phyloP scores from a whole-genome alignment of 208 protist genomes.

The Trichomonas tenax region DNA sequence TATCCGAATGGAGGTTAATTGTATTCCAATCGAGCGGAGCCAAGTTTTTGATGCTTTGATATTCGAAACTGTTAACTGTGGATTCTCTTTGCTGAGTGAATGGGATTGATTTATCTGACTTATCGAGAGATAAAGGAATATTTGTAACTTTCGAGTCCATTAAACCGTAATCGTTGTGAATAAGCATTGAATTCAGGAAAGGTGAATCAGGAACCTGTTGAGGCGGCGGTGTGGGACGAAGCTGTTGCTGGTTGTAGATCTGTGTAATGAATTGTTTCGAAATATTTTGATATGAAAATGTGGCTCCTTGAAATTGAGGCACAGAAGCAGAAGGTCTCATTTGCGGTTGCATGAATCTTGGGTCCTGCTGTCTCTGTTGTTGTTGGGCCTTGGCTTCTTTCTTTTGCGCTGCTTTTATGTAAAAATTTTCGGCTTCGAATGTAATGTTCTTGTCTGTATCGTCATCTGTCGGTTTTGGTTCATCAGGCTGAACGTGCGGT shows the following conservation, averaged over 20 bases:
- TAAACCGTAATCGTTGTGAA: background rate
- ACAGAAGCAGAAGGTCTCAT: background rate
- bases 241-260: background rate
- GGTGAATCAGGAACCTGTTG: background rate
- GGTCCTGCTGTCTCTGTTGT: background rate
- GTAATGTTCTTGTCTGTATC: background rate
- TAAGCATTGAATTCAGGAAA: background rate
- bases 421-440: background rate
- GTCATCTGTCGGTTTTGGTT: background rate
- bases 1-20: background rate
- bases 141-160: background rate
- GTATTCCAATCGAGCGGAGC: background rate
- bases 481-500: background rate
- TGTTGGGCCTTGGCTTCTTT: background rate
- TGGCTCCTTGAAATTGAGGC: background rate
- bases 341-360: background rate
- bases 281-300: background rate
- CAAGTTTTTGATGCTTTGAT: background rate
- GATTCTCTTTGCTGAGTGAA: background rate
- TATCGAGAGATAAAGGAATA: background rate
- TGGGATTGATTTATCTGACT: background rate
- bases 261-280: background rate
- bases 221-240: background rate
- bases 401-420: background rate
- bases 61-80: background rate